Evolutionary conservation across 2,329 filamentous ascomycete species (phyloP), one percentile per base, ranked within the genome.

Genomic region (Botrytis deweyae): DNA sequence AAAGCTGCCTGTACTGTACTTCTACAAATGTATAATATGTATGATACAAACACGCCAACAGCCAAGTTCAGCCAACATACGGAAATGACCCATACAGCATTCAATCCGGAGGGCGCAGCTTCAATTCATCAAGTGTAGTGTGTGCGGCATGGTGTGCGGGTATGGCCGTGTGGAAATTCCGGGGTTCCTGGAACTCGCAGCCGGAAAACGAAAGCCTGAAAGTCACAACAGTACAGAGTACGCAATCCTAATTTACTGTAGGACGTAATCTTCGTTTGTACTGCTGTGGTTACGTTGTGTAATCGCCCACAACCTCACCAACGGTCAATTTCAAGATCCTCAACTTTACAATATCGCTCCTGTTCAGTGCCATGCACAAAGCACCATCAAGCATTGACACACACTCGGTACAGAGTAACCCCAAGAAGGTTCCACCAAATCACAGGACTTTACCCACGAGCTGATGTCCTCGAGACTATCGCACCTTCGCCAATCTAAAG

Each of bases 401-500:
- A 73, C 29, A 16, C 33, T 69, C 64, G 64, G 71, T 69, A 61
- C 46, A 38, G 38, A 69, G 42, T 59, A 44, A 46, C 59, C 59
- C 59, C 58, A 62, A 46, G 55, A 25, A 42, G 55, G 64, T 58
- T 58, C 66, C 66, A 69, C 49, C 66, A 20, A 58, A 42, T 69
- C 66, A 69, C 36, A 40, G n/a, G 52, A 58, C 38, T 38, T 40
- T 59, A 58, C 58, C 71, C 71, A 73, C 71, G 71, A 69, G 71
- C 66, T 69, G 46, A 69, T 73, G 36, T 68, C 63, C 63, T 72
- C 71, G 71, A 72, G 62, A 68, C 66, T 42, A 69, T 69, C 52
- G 66, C 52, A 40, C 71, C 71, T 61, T 73, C 71, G 71, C 71
- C 71, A 73, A 73, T 73, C 71, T 73, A 69, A 67, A n/a, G 62